Conservation (phyloP, 2,329 filamentous ascomycete species). For the Xylaria sp. region DNA sequence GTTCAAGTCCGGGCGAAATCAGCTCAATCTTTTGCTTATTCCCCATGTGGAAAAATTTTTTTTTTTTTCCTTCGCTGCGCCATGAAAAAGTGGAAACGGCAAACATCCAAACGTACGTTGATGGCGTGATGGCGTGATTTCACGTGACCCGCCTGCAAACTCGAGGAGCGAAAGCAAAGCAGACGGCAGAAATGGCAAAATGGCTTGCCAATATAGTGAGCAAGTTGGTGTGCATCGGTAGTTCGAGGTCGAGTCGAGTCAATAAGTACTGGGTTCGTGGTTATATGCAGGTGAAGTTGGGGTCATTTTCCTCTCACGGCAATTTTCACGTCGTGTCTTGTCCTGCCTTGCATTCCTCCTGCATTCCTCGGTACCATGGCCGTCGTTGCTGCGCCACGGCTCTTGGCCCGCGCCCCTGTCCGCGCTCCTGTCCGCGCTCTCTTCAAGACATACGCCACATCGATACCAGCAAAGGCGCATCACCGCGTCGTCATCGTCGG, state of each 20-base stretch:
- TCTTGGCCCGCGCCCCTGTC: conserved; percentile 30
- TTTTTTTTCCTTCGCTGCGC: background rate
- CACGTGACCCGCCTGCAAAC: conserved; percentile 31
- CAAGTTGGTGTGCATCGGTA: too few species aligned
- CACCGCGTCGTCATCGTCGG: conserved; percentile 73
- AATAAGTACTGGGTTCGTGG: too few species aligned
- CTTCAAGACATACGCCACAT: conserved; percentile 37
- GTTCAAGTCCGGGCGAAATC: conserved; percentile 44
- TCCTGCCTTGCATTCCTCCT: too few species aligned
- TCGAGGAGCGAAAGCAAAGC: too few species aligned
- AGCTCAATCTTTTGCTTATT: conserved; percentile 12
- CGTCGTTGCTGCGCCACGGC: conserved; percentile 20
- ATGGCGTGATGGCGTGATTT: conserved; percentile 31
- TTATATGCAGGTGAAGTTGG: too few species aligned
- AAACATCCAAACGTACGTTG: background rate
- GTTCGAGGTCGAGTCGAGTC: too few species aligned
- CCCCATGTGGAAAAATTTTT: background rate
- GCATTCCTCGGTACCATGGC: too few species aligned
- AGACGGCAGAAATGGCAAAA: too few species aligned
- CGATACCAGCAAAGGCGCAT: conserved; percentile 41
- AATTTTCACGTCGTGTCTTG: too few species aligned
- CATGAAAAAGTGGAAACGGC: background rate
- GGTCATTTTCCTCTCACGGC: too few species aligned
- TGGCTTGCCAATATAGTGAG: too few species aligned
- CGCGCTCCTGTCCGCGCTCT: conserved; percentile 18